Evolutionary conservation across 148 eudicot species (phyloP).

Genomic region (Dianthus caryophyllus): DNA sequence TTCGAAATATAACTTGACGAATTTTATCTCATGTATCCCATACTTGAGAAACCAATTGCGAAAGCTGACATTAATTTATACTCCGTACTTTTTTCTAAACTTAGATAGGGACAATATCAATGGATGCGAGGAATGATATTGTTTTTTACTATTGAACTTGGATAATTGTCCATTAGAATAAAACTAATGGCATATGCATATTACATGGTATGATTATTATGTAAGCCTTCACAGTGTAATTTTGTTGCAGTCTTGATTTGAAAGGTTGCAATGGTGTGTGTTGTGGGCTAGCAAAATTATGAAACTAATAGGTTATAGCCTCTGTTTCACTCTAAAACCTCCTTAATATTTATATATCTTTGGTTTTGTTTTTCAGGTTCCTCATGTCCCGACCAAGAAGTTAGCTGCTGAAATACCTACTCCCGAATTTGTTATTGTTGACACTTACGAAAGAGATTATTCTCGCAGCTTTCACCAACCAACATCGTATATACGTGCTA

Average conservation of each 20-base stretch:
- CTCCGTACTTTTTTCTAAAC: too few relatives aligned
- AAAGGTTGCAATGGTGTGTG: not conserved
- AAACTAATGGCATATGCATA: not conserved
- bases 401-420: conserved; percentile 81
- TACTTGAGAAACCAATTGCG: not conserved
- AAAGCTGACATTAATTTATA: not conserved
- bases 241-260: not conserved
- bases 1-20: too few relatives aligned
- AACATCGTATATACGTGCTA: conserved; percentile 79
- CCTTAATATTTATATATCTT: not conserved
- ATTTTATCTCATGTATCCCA: not conserved
- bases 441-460: conserved; percentile 94
- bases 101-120: not conserved
- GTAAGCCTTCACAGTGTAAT: not conserved
- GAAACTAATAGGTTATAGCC: too few relatives aligned
- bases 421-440: conserved; percentile 77
- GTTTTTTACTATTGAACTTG: not conserved
- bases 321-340: not conserved
- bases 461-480: conserved; percentile 74
- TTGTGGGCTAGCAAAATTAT: too few relatives aligned
- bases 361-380: conserved; percentile 74
- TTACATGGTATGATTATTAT: not conserved
- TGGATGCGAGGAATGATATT: not conserved
- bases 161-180: not conserved
- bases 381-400: conserved; percentile 59